These are phyloP conservation scores for Fistulinella prunicolor DNA, from an alignment of 768 basidiomycete genomes.

Conservation along the genomic window DNA sequence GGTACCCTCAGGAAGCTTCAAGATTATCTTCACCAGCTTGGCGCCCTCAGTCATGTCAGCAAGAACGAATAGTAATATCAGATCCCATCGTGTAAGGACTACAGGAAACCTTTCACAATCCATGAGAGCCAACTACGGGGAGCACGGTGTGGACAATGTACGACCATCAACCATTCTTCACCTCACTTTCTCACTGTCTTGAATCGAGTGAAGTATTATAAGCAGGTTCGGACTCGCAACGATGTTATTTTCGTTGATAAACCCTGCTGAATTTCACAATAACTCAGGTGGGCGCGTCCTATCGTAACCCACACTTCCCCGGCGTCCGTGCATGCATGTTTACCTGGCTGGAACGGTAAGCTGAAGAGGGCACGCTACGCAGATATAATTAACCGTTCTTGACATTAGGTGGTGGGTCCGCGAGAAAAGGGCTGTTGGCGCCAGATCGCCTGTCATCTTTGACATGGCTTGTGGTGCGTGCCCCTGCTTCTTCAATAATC, in stretches of 20 bases:
- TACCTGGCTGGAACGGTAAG: slow-evolving; percentile 50
- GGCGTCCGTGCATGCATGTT: slow-evolving; percentile 56
- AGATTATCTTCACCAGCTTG: too few species aligned
- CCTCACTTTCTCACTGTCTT: slow-evolving; percentile 1
- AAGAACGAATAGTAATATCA: slow-evolving; percentile 6
- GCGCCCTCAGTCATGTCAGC: too few species aligned
- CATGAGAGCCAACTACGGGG: slow-evolving; percentile 51
- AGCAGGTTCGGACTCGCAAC: slow-evolving; percentile 18
- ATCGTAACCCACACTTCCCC: slow-evolving; percentile 72
- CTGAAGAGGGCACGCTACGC: background rate
- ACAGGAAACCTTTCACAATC: slow-evolving; percentile 34
- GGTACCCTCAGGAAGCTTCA: too few species aligned
- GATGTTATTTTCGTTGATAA: too few species aligned
- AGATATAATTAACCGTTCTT: slow-evolving; percentile 12
- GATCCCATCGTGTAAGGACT: slow-evolving; percentile 24
- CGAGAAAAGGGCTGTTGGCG: slow-evolving; percentile 10
- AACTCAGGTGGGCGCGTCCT: slow-evolving; percentile 59
- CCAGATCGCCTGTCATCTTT: slow-evolving; percentile 23
- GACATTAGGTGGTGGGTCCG: slow-evolving; percentile 24
- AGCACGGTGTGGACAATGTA: slow-evolving; percentile 60
- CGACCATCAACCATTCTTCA: slow-evolving; percentile 6
- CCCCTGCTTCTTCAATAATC: background rate
- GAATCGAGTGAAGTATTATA: slow-evolving; percentile 24
- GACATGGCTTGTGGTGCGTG: slow-evolving; percentile 30
- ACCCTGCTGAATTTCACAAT: background rate